Conservation (phyloP, 805 yeast species). For the Candida glaebosa region DNA sequence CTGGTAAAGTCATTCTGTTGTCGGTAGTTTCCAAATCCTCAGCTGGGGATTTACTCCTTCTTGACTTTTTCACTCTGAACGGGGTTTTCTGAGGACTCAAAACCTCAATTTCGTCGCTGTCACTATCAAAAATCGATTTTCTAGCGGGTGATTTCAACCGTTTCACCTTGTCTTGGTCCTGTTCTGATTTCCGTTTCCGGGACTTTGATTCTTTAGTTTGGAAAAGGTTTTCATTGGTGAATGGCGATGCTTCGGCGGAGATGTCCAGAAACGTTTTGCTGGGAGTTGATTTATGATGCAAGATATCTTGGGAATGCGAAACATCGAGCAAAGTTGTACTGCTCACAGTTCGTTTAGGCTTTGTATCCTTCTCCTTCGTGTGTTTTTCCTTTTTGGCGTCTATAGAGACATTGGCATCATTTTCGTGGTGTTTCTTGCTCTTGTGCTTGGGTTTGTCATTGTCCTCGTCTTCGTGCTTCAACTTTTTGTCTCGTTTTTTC, state of each 20-base stretch:
- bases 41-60: background rate
- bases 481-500: background rate
- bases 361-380: too few relatives aligned
- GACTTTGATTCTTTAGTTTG: slow-evolving; percentile 3
- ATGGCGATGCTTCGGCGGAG: background rate
- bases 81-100: slow-evolving; percentile 1
- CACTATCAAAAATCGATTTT: slow-evolving; percentile 5
- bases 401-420: too few relatives aligned
- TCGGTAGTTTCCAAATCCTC: background rate
- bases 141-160: slow-evolving; percentile 1
- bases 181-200: slow-evolving; percentile 1
- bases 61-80: background rate
- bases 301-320: background rate
- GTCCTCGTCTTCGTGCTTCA: background rate
- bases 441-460: background rate
- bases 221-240: slow-evolving; percentile 1
- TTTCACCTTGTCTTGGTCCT: background rate
- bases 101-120: slow-evolving; percentile 2
- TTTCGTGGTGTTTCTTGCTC: too few relatives aligned
- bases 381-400: too few relatives aligned
- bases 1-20: too few relatives aligned
- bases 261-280: background rate
- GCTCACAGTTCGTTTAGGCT: too few relatives aligned
- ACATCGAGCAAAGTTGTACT: too few relatives aligned
- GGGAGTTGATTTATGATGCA: background rate